phyloP scores from a whole-genome alignment of 331 rosid species.

The Erythrophleum ivorense region DNA sequence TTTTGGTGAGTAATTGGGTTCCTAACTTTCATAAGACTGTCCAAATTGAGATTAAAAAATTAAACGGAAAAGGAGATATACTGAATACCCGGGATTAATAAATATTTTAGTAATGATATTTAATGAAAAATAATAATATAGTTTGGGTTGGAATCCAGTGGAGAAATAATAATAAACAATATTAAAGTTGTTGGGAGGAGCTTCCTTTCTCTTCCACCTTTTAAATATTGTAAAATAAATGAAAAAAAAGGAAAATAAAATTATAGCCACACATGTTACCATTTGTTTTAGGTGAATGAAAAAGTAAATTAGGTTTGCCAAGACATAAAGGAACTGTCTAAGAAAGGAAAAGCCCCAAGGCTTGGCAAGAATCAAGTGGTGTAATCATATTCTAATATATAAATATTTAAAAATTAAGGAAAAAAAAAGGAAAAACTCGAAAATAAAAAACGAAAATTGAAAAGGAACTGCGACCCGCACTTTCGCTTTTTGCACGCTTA shows the following conservation, averaged over 20 bases:
- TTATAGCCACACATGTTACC: conserved; percentile 56
- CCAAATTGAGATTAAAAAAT: conserved; percentile 78
- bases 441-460: conserved; percentile 28
- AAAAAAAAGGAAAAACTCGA: background rate
- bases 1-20: conserved; percentile 80
- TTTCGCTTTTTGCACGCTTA: conserved; percentile 46
- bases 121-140: conserved; percentile 49
- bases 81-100: conserved; percentile 47
- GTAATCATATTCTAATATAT: conserved; percentile 9
- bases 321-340: conserved; percentile 72
- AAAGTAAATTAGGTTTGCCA: conserved; percentile 87
- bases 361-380: conserved; percentile 47
- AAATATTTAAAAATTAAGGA: background rate
- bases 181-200: conserved; percentile 77
- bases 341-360: conserved; percentile 56
- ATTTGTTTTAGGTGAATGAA: conserved; percentile 68
- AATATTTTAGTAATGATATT: conserved; percentile 50
- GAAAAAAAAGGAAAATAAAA: conserved; percentile 36
- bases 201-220: conserved; percentile 54
- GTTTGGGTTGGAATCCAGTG: conserved; percentile 82
- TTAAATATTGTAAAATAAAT: conserved; percentile 47
- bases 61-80: conserved; percentile 48
- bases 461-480: conserved; percentile 42
- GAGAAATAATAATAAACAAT: conserved; percentile 51
- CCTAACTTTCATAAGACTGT: conserved; percentile 74